These are phyloP conservation scores for Moricandia arvensis DNA, from an alignment of 345 rosid genomes.

Conservation along the genomic window DNA sequence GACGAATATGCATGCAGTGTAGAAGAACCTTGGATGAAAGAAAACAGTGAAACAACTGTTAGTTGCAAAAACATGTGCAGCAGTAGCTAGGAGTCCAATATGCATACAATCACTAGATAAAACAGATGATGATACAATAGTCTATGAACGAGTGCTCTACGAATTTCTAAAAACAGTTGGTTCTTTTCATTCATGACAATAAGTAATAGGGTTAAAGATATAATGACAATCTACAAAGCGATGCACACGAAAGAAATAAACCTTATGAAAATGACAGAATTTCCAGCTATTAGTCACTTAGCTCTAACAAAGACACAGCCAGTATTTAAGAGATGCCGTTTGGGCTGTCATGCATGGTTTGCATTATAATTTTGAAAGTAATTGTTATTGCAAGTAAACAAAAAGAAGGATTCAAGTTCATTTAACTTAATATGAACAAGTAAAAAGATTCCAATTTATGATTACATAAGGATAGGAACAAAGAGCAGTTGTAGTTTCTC, in stretches of 20 bases:
- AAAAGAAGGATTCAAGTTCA: background rate
- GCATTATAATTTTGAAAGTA: too few relatives aligned
- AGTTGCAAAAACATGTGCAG: conserved; percentile 53
- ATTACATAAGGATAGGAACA: background rate
- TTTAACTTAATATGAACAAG: background rate
- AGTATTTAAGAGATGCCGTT: conserved; percentile 49
- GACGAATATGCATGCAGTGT: background rate
- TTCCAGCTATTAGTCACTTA: conserved; percentile 48
- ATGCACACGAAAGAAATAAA: background rate
- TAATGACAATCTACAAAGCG: background rate
- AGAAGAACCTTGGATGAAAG: conserved; percentile 45
- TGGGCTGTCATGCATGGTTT: conserved; percentile 47
- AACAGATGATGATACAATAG: conserved; percentile 48
- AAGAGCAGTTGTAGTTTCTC: background rate
- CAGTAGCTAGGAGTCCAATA: conserved; percentile 54
- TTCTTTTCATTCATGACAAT: conserved; percentile 48
- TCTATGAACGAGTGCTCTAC: conserved; percentile 47
- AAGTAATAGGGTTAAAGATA: conserved; percentile 5
- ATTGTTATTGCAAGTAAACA: background rate
- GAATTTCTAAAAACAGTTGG: conserved; percentile 50
- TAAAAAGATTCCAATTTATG: too few relatives aligned
- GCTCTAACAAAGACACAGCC: conserved; percentile 55
- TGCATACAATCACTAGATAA: conserved; percentile 54
- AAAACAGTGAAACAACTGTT: conserved; percentile 48
- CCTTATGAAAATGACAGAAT: conserved; percentile 51